Evolutionary conservation across 768 basidiomycete species (phyloP).

Genomic region (Serendipita sp.): DNA sequence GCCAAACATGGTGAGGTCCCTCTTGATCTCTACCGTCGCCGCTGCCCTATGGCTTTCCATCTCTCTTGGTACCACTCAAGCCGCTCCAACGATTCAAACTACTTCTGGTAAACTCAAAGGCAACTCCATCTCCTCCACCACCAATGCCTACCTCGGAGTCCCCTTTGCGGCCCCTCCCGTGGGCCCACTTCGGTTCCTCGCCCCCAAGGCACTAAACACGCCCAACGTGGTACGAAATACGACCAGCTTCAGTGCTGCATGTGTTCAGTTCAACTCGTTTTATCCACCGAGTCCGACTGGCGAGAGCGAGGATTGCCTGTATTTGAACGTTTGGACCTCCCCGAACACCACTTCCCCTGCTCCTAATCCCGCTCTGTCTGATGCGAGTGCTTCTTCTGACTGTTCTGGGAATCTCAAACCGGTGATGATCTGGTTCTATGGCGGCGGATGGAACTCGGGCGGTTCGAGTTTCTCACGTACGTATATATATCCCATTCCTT

Average conservation of each 20-base stretch:
- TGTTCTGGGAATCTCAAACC: no score
- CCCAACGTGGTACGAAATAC: constrained; percentile 22
- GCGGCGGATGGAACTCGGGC: no score
- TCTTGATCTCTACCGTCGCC: no score
- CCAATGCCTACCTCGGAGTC: constrained; percentile 42
- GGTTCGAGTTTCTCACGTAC: no score
- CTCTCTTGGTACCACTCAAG: no score
- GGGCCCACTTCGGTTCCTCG: constrained; percentile 39
- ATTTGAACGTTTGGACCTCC: neutral
- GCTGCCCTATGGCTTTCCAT: no score
- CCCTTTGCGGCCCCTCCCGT: constrained; percentile 43
- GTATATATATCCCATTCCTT: no score
- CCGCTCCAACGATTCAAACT: neutral
- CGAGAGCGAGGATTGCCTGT: neutral
- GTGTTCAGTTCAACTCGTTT: constrained; percentile 26
- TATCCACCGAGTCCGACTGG: neutral
- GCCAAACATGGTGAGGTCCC: no score
- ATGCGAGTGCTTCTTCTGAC: no score
- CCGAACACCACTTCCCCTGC: neutral
- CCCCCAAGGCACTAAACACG: constrained; percentile 29
- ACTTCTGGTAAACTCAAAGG: neutral
- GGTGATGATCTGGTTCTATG: neutral
- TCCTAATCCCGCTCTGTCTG: no score
- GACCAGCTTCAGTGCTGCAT: constrained; percentile 36
- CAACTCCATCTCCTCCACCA: neutral